Base-by-base conservation (phyloP, 257 asterid genomes). In the Marsdenia floribunda region DNA sequence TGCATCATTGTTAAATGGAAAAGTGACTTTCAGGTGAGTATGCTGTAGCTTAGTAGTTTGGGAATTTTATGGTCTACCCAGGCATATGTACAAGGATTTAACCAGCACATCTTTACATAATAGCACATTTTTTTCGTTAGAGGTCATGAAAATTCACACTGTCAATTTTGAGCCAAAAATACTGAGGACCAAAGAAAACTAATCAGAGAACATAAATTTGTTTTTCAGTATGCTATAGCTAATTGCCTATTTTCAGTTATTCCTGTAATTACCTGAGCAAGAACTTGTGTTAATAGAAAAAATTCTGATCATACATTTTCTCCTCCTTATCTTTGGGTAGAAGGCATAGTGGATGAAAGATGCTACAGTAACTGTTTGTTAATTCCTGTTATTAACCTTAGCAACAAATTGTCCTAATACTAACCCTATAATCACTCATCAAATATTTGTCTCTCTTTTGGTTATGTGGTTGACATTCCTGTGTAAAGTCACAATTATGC, bases 21-120 rank as follows among this genome's bases (percentile, higher is more conserved):
- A 87, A 84, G 61, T 92, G 42, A 83, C 85, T 69, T 92, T 94
- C 84, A 85, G 87, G 98, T 90, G 68, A 87, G 88, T 76, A 69
- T 44, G 67, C 61, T 76, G 26, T 70, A 63, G 55, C 15, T 8
- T 12, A 12, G 37, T 59, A 26, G 10, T 24, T 60, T 60, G 19
- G 40, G 13, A 60, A 58, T 5, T 22, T 12, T 9, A 22, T 58
- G 29, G 61, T 26, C 35, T n/a, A n/a, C 24, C 35, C 6, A n/a
- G 21, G 24, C 1, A 9, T 58, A 22, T 22, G 15, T 58, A 55
- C 24, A 1, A 5, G 9, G 61, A 21, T 26, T 55, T 55, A 55
- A 55, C n/a, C 61, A 19, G 12, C 29, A 55, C 13, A 55, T 15
- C 29, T 55, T 55, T 13, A 55, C 4, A 57, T 57, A 57, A 15